A percentile compares a stretch with the other conserved stretches of the same genome.
Evolutionary conservation across 78 protist species (phyloP).

Genomic region (Dictyostelium firmibasis): DNA sequence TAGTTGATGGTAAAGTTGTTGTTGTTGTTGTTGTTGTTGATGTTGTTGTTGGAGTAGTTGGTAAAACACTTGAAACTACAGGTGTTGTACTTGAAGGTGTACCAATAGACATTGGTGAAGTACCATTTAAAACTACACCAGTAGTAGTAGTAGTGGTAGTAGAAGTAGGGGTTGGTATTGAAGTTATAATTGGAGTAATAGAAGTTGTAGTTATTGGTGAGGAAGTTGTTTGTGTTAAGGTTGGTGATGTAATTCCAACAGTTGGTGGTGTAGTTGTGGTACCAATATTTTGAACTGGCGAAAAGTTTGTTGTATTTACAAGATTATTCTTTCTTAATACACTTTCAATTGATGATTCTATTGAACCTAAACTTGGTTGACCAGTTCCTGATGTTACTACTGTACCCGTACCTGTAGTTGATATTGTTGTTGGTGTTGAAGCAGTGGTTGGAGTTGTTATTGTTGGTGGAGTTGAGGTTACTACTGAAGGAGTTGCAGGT

Average conservation of each 20-base stretch:
- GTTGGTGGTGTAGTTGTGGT: constrained; percentile 42
- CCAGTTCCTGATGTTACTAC: background rate
- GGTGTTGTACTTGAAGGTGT: background rate
- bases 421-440: background rate
- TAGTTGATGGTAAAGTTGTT: background rate
- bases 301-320: background rate
- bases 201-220: background rate
- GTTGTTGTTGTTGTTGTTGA: background rate
- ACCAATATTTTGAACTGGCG: constrained; percentile 16
- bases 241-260: background rate
- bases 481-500: background rate
- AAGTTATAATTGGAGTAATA: background rate
- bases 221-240: background rate
- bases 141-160: background rate
- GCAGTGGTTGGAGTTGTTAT: background rate
- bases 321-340: constrained; percentile 34
- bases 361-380: constrained; percentile 28
- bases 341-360: constrained; percentile 26
- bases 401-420: background rate
- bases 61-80: background rate
- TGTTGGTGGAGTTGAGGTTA: background rate
- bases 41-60: background rate
- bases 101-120: background rate
- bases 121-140: background rate
- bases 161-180: too few relatives aligned